phyloP scores from a whole-genome alignment of 2,329 filamentous ascomycete species.

The Colletotrichum eleusines region DNA sequence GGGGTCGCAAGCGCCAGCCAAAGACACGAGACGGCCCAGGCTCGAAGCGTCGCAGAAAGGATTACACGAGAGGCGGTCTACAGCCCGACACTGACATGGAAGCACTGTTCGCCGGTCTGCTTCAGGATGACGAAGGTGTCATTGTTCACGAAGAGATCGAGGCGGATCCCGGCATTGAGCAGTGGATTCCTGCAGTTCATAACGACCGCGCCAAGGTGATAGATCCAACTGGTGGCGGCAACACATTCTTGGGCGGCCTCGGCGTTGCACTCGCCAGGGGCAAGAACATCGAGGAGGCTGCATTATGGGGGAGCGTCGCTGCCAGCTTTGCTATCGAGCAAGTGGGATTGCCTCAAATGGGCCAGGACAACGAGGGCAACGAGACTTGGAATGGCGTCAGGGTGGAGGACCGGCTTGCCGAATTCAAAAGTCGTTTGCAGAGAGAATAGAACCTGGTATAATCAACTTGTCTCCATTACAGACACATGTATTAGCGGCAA shows the following conservation, averaged over 20 bases:
- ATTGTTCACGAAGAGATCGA: slow-evolving; percentile 70
- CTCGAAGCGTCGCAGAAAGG: slow-evolving; percentile 57
- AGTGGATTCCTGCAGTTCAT: slow-evolving; percentile 86
- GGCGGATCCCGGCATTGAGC: slow-evolving; percentile 73
- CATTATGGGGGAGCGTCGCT: slow-evolving; percentile 82
- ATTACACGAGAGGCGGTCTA: slow-evolving; percentile 63
- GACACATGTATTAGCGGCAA: background rate
- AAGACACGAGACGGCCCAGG: slow-evolving; percentile 43
- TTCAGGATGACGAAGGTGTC: slow-evolving; percentile 65
- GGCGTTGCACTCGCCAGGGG: slow-evolving; percentile 71
- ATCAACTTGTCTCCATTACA: background rate
- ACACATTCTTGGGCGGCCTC: slow-evolving; percentile 81
- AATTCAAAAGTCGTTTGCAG: slow-evolving; percentile 59
- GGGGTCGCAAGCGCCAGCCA: slow-evolving; percentile 61
- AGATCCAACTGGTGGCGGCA: slow-evolving; percentile 96
- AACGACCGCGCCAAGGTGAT: slow-evolving; percentile 68
- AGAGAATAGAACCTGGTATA: background rate
- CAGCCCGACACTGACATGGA: slow-evolving; percentile 73
- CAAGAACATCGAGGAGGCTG: slow-evolving; percentile 74
- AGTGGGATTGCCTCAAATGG: slow-evolving; percentile 80
- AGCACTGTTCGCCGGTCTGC: slow-evolving; percentile 69
- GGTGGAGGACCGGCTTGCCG: slow-evolving; percentile 64
- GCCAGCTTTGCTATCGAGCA: slow-evolving; percentile 97
- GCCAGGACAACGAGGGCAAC: slow-evolving; percentile 54
- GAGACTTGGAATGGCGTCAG: slow-evolving; percentile 73